Base-by-base conservation (phyloP, 2,329 filamentous ascomycete genomes). In the Drechslerella coelobrocha region DNA sequence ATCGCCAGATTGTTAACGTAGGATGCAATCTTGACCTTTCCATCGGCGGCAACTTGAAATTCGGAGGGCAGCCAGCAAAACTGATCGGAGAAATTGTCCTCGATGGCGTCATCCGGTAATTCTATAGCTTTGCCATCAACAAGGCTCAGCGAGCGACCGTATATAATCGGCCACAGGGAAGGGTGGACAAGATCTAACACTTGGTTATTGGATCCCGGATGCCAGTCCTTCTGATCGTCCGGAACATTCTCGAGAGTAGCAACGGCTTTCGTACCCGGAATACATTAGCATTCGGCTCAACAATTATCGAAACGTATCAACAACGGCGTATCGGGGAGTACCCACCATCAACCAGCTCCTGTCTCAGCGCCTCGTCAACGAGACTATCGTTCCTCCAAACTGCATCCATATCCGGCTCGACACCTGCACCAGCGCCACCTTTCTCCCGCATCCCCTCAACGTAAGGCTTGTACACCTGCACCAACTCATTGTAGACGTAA, bases 101-200 rank as follows among this genome's bases (percentile, higher is more conserved):
- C 53, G 17, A 59, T 60, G 1, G 59, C 66, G 12, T 37, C 26
- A 0, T 71, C 66, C 3, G 59, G 59, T 2, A 63, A 43, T 17
- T 60, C 14, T 26, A 71, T 63, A 3, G 68, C 56, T 17, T 72
- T 72, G 1, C 66, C 66, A 31, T 48, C 31, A 14, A 52, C 26
- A 8, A 71, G 2, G 39, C 41, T 63, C 24, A 71, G 54, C 1
- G 66, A 71, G 12, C 68, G 61, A 0, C 83, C 84, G 73, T 85
- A 86, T 0, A 85, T 76, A 0, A 89, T 77, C 0, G 87, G 86
- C 73, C 82, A 89, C 5, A 89, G 79, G 0, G 85, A 89, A 0
- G 87, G 86, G 73, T 89, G 83, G 3, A 89, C 81, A 1, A 89
- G 78, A 75, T 89, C 83, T 0, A 87, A 81, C 1, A 89, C 85